Base-by-base conservation (phyloP, 305 asterid species). In the Fraxinus platypoda region DNA sequence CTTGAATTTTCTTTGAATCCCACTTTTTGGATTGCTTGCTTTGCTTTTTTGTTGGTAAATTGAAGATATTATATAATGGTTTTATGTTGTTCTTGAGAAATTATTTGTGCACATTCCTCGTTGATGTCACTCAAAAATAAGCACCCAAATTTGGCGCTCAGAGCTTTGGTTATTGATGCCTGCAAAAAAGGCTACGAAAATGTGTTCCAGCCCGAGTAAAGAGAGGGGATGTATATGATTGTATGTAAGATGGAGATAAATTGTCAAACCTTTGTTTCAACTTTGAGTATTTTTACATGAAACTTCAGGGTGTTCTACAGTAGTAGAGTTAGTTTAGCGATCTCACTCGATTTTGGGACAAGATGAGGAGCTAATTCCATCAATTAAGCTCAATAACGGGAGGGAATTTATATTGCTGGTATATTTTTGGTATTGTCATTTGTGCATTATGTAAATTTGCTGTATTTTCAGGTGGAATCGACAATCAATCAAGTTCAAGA, bases 401-500 rank as follows among this genome's bases (percentile, higher is more conserved):
- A 41, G 15, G 49, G 49, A 41, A 41, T 41, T 41, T 38, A 38
- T 38, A 41, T 11, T 41, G 13, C 49, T 41, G 49, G 49, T 41
- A 38, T 38, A 38, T 38, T 41, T 41, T 41, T 41, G 49, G 49
- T 41, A 11, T 41, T 41, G 49, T 41, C 49, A 41, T 12, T 54
- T 54, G 23, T 31, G 74, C 80, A 52, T 13, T 35, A 31, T 46
- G 57, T 75, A 57, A 73, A 76, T 31, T 82, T 83, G 49, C 34
- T 85, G 84, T 83, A 68, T 37, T 78, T 78, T 83, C 90, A 95
- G 99, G 95, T 88, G 85, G 99, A 93, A 79, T 87, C 92, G 3
- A 87, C 95, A 21, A 85, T 95, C 68, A 91, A 92, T 90, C 93
- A 91, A 88, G 86, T 94, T 81, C 91, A 90, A 88, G 91, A 89